Percentiles rank a stretch among this genome's conserved stretches.
These are phyloP conservation scores for Fusarium odoratissimum DNA, from an alignment of 2,329 filamentous ascomycete species.

Conservation along the genomic window DNA sequence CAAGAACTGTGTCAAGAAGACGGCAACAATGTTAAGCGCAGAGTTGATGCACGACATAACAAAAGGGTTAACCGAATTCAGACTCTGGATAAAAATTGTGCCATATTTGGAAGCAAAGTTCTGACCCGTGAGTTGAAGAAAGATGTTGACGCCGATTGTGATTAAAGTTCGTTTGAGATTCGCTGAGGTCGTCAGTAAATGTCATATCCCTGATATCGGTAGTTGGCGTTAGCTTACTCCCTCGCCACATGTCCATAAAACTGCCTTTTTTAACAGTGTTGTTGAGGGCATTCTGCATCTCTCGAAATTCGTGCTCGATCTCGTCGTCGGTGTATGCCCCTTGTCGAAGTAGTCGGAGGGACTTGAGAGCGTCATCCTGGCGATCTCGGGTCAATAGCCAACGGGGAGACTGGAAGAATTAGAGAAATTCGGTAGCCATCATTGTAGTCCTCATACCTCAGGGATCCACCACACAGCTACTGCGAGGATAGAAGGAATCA, in stretches of 20 bases:
- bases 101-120: conserved; percentile 48
- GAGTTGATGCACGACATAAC: conserved; percentile 39
- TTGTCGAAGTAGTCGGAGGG: conserved; percentile 41
- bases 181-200: background rate
- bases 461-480: conserved; percentile 7
- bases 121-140: conserved; percentile 48
- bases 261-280: background rate
- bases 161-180: conserved; percentile 43
- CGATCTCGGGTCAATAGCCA: conserved; percentile 47
- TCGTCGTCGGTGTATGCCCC: conserved; percentile 41
- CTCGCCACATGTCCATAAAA: conserved; percentile 4
- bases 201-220: background rate
- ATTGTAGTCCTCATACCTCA: background rate
- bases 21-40: conserved; percentile 28
- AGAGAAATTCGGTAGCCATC: conserved; percentile 33
- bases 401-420: conserved; percentile 42
- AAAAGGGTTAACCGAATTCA: conserved; percentile 47
- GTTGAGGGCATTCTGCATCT: conserved; percentile 22
- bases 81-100: conserved; percentile 45
- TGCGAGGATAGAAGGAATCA: conserved; percentile 47
- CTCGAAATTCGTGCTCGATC: conserved; percentile 28
- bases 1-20: conserved; percentile 13
- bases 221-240: background rate
- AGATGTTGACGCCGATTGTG: conserved; percentile 46
- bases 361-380: conserved; percentile 45